These are phyloP conservation scores for Vitis vinifera DNA, from an alignment of 164 flowering plant genomes.

Conservation along the genomic window DNA sequence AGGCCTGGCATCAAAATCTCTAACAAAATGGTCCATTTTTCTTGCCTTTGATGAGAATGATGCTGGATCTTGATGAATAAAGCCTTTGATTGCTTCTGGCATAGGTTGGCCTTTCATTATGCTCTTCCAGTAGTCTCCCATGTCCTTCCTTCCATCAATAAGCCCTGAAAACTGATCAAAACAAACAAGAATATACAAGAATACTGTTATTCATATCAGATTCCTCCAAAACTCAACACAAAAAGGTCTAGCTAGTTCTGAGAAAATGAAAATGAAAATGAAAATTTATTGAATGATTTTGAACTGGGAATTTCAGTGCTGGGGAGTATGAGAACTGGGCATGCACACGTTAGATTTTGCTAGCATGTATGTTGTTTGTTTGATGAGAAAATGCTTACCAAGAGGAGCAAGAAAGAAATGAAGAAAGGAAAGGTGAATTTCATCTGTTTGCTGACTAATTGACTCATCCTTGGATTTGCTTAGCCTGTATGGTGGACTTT, in stretches of 20 bases:
- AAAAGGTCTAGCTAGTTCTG: too few relatives aligned
- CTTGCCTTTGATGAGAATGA: not conserved
- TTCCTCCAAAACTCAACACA: not conserved
- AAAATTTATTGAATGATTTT: too few relatives aligned
- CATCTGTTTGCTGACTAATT: not conserved
- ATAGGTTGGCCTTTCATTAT: conserved; percentile 33
- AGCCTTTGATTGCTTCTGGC: conserved; percentile 26
- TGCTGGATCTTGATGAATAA: conserved; percentile 10
- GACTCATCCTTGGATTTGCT: too few relatives aligned
- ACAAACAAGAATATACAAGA: not conserved
- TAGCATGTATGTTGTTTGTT: too few relatives aligned
- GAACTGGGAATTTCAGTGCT: too few relatives aligned
- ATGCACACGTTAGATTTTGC: too few relatives aligned
- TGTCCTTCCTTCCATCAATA: conserved; percentile 27
- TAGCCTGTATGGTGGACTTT: too few relatives aligned
- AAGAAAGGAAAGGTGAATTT: conserved; percentile 1
- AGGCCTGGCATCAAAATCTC: conserved; percentile 15
- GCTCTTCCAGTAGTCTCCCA: conserved; percentile 36
- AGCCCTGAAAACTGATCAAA: conserved; percentile 12
- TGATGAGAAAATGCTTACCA: conserved; percentile 11
- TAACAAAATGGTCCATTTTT: conserved; percentile 5
- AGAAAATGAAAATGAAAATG: too few relatives aligned
- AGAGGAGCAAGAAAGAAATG: conserved; percentile 10
- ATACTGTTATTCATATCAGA: not conserved
- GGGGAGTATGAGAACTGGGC: too few relatives aligned